phyloP scores from a whole-genome alignment of 1,284 basidiomycete genomes.

The Tremellales sp. region DNA sequence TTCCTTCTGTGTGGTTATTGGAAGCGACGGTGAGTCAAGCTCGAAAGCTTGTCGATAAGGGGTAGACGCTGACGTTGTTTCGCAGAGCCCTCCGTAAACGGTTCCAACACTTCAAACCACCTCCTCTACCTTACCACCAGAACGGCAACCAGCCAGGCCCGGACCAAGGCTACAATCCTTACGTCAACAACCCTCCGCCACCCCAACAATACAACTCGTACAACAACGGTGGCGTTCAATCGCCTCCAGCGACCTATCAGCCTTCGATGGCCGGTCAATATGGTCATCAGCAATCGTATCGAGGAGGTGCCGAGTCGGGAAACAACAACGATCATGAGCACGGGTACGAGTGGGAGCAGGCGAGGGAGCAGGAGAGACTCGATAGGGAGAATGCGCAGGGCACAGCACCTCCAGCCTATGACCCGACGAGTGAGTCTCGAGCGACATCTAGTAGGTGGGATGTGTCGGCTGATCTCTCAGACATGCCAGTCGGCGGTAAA shows the following conservation, averaged over 20 bases:
- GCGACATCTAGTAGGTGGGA: neutral
- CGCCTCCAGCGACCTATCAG: constrained; percentile 38
- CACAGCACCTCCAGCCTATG: constrained; percentile 36
- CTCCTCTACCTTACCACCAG: constrained; percentile 24
- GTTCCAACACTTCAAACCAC: constrained; percentile 31
- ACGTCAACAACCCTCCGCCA: constrained; percentile 36
- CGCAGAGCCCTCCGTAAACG: constrained; percentile 23
- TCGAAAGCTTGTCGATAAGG: neutral
- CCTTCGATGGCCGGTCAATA: constrained; percentile 37
- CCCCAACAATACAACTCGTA: constrained; percentile 16
- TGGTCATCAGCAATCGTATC: constrained; percentile 6
- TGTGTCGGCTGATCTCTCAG: constrained; percentile 1
- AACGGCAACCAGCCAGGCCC: constrained; percentile 11
- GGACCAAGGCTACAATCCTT: constrained; percentile 16
- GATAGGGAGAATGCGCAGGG: constrained; percentile 19
- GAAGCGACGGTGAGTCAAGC: constrained; percentile 38
- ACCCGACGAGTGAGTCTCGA: constrained; percentile 25
- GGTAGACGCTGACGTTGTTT: neutral
- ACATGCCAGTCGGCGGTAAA: constrained; percentile 11
- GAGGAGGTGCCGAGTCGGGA: constrained; percentile 3
- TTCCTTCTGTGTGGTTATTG: constrained; percentile 27
- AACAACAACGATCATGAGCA: constrained; percentile 27
- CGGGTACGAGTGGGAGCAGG: constrained; percentile 46
- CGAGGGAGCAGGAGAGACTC: constrained; percentile 34
- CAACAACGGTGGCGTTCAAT: constrained; percentile 11